These are phyloP conservation scores for Hortiboletus rubellus DNA, from an alignment of 1,284 basidiomycete genomes.

Conservation along the genomic window DNA sequence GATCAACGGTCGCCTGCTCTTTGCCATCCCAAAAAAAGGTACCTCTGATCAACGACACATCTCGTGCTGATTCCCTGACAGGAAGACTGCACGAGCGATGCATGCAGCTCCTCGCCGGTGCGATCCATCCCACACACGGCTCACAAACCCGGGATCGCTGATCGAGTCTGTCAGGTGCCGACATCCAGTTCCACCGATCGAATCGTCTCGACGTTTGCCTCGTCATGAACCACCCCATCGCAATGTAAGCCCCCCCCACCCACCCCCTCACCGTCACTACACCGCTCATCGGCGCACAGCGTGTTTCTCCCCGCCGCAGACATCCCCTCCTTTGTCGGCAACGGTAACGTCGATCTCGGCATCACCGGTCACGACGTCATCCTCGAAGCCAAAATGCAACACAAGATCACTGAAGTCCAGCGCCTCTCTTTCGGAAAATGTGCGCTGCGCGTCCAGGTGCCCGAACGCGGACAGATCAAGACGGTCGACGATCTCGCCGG, in stretches of 20 bases:
- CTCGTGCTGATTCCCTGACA: constrained; percentile 33
- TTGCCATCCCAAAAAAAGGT: constrained; percentile 99
- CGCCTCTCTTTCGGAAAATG: constrained; percentile 95
- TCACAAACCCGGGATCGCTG: not conserved
- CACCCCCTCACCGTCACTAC: not conserved
- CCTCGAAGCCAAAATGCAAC: constrained; percentile 81
- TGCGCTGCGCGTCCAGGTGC: constrained; percentile 92
- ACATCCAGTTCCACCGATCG: constrained; percentile 93
- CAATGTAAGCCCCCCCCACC: constrained; percentile 56
- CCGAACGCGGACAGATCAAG: constrained; percentile 73
- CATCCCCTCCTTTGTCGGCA: constrained; percentile 98
- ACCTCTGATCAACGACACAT: not conserved
- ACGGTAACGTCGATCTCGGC: constrained; percentile 92
- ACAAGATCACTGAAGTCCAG: constrained; percentile 78
- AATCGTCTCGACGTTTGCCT: constrained; percentile 91
- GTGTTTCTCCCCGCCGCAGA: constrained; percentile 97
- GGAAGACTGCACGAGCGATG: constrained; percentile 94
- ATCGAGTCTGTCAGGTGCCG: constrained; percentile 66
- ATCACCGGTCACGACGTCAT: constrained; percentile 98
- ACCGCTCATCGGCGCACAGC: constrained; percentile 42
- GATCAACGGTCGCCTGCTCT: constrained; percentile 71
- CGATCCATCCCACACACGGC: not conserved
- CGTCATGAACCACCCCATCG: constrained; percentile 91
- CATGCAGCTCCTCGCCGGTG: constrained; percentile 77
- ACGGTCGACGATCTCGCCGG: constrained; percentile 82